Percentiles rank a stretch among this genome's conserved stretches.
Evolutionary conservation across 352 stramenopile genomes (phyloP).

Genomic region (Phytophthora palmivora): DNA sequence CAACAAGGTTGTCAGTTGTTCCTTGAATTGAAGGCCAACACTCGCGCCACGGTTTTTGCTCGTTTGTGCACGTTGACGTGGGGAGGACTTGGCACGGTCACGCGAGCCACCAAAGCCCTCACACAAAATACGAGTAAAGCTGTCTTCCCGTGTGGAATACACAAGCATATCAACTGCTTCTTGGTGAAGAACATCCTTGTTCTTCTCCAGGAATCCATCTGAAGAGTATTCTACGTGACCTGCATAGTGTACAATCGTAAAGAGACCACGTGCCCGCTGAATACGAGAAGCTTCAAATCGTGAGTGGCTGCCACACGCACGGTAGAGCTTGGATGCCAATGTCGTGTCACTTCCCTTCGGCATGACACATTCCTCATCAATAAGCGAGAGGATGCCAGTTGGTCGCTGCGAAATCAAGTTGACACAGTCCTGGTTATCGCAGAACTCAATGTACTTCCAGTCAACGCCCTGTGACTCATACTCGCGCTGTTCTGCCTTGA

Average conservation of each 20-base stretch:
- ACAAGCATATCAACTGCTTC: conserved; percentile 84
- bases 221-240: conserved; percentile 83
- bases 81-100: conserved; percentile 58
- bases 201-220: conserved; percentile 85
- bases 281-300: conserved; percentile 81
- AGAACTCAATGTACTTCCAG: conserved; percentile 87
- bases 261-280: conserved; percentile 72
- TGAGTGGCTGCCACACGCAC: conserved; percentile 61
- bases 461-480: conserved; percentile 86
- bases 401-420: conserved; percentile 92
- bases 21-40: conserved; percentile 90
- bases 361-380: conserved; percentile 91
- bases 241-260: conserved; percentile 87
- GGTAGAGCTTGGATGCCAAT: conserved; percentile 86
- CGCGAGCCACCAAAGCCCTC: conserved; percentile 60
- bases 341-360: conserved; percentile 86
- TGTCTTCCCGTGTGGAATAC: conserved; percentile 73
- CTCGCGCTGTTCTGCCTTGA: conserved; percentile 88
- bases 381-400: conserved; percentile 79
- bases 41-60: conserved; percentile 80
- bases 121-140: conserved; percentile 75
- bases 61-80: conserved; percentile 56
- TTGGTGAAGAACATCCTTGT: conserved; percentile 87
- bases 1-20: conserved; percentile 76
- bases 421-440: conserved; percentile 90